phyloP scores from a whole-genome alignment of 2,329 filamentous ascomycete genomes.

The Aspergillus neoniger region DNA sequence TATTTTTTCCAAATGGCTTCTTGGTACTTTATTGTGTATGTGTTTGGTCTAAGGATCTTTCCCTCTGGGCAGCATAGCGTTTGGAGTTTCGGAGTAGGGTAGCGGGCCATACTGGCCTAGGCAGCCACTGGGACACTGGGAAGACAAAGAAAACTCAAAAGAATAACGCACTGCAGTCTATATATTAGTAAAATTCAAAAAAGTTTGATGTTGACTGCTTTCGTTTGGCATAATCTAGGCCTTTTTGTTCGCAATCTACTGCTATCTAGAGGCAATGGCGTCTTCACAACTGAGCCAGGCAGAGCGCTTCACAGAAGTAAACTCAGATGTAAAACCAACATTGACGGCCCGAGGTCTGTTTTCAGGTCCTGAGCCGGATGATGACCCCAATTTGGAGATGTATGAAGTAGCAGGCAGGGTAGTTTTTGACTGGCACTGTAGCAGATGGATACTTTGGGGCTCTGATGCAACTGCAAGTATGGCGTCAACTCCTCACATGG shows the following conservation, averaged over 20 bases:
- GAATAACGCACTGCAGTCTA: conserved; percentile 18
- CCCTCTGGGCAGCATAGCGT: conserved; percentile 41
- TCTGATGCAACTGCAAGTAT: not conserved
- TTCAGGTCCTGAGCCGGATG: not conserved
- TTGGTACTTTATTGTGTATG: conserved; percentile 27
- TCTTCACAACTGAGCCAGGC: not conserved
- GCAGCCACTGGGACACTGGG: conserved; percentile 17
- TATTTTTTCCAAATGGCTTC: conserved; percentile 22
- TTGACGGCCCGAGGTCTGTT: not conserved
- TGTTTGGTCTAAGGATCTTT: conserved; percentile 19
- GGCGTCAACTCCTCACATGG: not conserved
- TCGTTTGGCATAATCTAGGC: not conserved
- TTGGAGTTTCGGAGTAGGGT: conserved; percentile 41
- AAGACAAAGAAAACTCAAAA: conserved; percentile 15
- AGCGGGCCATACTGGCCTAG: conserved; percentile 16
- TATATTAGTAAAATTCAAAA: conserved; percentile 19
- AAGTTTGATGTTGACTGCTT: conserved; percentile 15
- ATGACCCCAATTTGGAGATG: not conserved
- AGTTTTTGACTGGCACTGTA: not conserved
- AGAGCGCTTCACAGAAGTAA: not conserved
- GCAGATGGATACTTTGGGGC: not conserved
- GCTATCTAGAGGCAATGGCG: not conserved
- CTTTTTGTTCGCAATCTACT: not conserved
- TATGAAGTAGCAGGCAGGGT: not conserved
- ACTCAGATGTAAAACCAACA: not conserved